phyloP scores from a whole-genome alignment of 2,329 filamentous ascomycete species.

The Clonostachys chloroleuca region DNA sequence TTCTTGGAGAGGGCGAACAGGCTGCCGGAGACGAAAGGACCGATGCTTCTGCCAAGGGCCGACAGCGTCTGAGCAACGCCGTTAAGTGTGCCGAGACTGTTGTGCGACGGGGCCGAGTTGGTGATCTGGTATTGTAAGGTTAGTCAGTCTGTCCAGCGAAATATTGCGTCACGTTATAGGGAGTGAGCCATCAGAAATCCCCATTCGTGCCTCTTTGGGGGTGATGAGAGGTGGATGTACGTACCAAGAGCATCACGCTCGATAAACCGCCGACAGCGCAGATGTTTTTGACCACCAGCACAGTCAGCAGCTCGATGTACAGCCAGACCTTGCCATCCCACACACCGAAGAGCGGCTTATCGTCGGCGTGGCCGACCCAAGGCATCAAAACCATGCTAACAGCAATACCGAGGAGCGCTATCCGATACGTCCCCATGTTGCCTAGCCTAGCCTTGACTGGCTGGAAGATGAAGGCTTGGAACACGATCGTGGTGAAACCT shows the following conservation, averaged over 20 bases:
- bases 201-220: neutral
- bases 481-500: slow-evolving; percentile 79
- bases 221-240: slow-evolving; percentile 16
- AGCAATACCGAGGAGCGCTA: slow-evolving; percentile 74
- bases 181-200: too few species aligned
- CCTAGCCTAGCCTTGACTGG: slow-evolving; percentile 74
- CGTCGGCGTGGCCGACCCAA: slow-evolving; percentile 75
- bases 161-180: too few species aligned
- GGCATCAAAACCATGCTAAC: slow-evolving; percentile 84
- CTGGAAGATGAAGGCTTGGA: slow-evolving; percentile 84
- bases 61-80: slow-evolving; percentile 92
- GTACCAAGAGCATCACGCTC: slow-evolving; percentile 79
- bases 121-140: slow-evolving; percentile 60
- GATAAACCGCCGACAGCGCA: slow-evolving; percentile 86
- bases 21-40: slow-evolving; percentile 82
- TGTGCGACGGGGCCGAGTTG: slow-evolving; percentile 83
- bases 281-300: slow-evolving; percentile 85
- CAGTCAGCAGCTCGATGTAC: slow-evolving; percentile 73
- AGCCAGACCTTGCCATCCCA: slow-evolving; percentile 65
- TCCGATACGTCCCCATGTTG: slow-evolving; percentile 79
- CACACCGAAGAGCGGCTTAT: slow-evolving; percentile 48
- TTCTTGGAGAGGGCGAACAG: slow-evolving; percentile 77
- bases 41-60: slow-evolving; percentile 81
- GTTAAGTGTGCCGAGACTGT: slow-evolving; percentile 84
- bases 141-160: slow-evolving; percentile 1